Evolutionary conservation across 345 rosid genomes (phyloP).

Genomic region (Brassica rapa): DNA sequence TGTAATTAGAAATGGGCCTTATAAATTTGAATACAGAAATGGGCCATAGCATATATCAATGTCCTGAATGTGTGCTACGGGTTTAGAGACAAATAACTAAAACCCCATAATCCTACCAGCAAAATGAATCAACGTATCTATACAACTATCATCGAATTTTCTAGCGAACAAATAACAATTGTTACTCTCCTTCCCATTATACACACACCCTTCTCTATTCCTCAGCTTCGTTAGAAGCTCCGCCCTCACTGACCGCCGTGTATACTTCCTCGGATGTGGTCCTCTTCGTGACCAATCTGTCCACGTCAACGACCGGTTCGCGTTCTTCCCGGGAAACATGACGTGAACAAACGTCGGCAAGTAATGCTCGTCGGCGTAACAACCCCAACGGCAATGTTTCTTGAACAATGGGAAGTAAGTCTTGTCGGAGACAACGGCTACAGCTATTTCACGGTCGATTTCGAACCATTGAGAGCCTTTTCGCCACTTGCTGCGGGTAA

Average conservation of each 20-base stretch:
- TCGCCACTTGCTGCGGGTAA: constrained; percentile 58
- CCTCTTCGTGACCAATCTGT: constrained; percentile 84
- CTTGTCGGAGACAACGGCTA: constrained; percentile 58
- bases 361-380: constrained; percentile 82
- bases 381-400: constrained; percentile 45
- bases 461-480: constrained; percentile 96
- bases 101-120: constrained; percentile 56
- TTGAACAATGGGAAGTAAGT: constrained; percentile 50
- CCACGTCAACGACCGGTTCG: constrained; percentile 67
- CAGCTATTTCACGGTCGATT: constrained; percentile 64
- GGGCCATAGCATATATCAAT: too few relatives aligned
- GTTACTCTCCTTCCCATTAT: constrained; percentile 51
- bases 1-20: too few relatives aligned
- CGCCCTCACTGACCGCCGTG: constrained; percentile 43
- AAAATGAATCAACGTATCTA: constrained; percentile 54
- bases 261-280: constrained; percentile 66
- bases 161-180: constrained; percentile 84
- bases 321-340: constrained; percentile 49
- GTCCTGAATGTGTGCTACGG: background rate
- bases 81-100: background rate
- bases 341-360: constrained; percentile 60
- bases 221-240: constrained; percentile 61
- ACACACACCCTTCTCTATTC: constrained; percentile 46
- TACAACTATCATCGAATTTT: constrained; percentile 57
- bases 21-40: too few relatives aligned